phyloP scores from a whole-genome alignment of 2,329 filamentous ascomycete genomes.

The Diaporthe nobilis region DNA sequence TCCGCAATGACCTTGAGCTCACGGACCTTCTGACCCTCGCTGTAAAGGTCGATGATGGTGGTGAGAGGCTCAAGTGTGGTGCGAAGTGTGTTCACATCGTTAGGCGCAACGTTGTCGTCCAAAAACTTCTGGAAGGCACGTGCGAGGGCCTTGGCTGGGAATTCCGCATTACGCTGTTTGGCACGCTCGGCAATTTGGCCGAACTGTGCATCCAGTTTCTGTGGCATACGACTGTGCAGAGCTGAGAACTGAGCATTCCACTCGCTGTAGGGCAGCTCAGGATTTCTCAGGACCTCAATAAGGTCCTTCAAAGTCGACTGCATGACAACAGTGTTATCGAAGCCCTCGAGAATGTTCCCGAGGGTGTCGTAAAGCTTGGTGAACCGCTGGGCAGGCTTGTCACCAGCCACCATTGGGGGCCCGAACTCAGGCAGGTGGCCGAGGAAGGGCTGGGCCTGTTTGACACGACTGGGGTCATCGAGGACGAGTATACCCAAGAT shows the following conservation, averaged over 20 bases:
- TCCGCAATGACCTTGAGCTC: conserved; percentile 87
- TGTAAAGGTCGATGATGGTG: conserved; percentile 83
- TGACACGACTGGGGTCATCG: conserved; percentile 95
- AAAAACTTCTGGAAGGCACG: conserved; percentile 91
- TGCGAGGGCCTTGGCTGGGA: conserved; percentile 88
- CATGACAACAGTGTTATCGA: conserved; percentile 99
- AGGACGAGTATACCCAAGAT: conserved; percentile 97
- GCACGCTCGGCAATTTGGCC: conserved; percentile 89
- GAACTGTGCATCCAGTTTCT: conserved; percentile 88
- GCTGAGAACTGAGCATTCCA: conserved; percentile 97
- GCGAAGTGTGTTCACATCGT: conserved; percentile 81
- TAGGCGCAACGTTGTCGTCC: conserved; percentile 83
- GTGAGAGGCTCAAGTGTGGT: conserved; percentile 81
- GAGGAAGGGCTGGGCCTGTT: conserved; percentile 94
- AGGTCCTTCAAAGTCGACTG: conserved; percentile 86
- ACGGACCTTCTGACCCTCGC: conserved; percentile 89
- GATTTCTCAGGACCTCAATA: conserved; percentile 89
- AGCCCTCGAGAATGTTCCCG: conserved; percentile 90
- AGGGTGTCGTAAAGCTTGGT: conserved; percentile 82
- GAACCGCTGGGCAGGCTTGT: conserved; percentile 92
- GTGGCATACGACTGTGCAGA: conserved; percentile 96
- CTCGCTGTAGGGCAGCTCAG: conserved; percentile 94
- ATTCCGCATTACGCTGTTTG: conserved; percentile 83
- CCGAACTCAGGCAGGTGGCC: conserved; percentile 91
- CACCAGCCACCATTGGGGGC: conserved; percentile 87